Evolutionary conservation across 768 basidiomycete species (phyloP), one percentile per base, ranked within the genome.

Genomic region (Auriscalpium orientale): DNA sequence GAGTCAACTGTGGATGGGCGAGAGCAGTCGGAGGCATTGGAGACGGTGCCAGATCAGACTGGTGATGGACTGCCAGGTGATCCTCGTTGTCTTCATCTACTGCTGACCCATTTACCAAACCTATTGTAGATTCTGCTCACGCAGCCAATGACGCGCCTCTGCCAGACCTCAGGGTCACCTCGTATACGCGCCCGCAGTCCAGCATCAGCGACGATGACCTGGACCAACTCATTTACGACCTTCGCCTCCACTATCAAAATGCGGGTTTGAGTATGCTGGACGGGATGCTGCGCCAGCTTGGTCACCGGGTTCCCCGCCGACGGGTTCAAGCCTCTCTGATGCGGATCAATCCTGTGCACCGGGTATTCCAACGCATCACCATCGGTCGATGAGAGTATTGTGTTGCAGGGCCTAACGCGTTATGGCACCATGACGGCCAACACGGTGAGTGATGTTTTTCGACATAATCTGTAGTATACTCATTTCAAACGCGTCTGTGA

Each of bases 391-490:
- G 59, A 1, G 35, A 12, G 20, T 67, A 67, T 45, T 12, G 37
- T 1, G 66, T 67, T 12, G 56, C 66, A 10, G 66, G 66, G 10
- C 60, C 66, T 8, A 67, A 67, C 47, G 53, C 62, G 13, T 52
- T 67, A 9, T 67, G 64, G 64, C 66, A 67, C 48, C 66, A 67
- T 43, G 66, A 67, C 54, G 66, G 66, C 2, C 66, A 67, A 43
- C 66, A 67, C 57, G 66, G 66, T 62, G 51, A 43, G 60, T 10
- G 15, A n/a, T 37, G 9, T 40, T 9, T 20, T 50, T 16, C 16
- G 9, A 12, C n/a, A 36, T 35, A 4, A 35, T 22, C 35, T 10
- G 10, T 44, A 46, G 13, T 15, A 28, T 47, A 40, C 36, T 20
- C 15, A 13, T 40, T 28, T 16, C 34, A 46, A 28, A 16, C n/a